These are phyloP conservation scores for Podospora bellae-mahoneyi DNA, from an alignment of 495 filamentous ascomycete species.

Conservation along the genomic window DNA sequence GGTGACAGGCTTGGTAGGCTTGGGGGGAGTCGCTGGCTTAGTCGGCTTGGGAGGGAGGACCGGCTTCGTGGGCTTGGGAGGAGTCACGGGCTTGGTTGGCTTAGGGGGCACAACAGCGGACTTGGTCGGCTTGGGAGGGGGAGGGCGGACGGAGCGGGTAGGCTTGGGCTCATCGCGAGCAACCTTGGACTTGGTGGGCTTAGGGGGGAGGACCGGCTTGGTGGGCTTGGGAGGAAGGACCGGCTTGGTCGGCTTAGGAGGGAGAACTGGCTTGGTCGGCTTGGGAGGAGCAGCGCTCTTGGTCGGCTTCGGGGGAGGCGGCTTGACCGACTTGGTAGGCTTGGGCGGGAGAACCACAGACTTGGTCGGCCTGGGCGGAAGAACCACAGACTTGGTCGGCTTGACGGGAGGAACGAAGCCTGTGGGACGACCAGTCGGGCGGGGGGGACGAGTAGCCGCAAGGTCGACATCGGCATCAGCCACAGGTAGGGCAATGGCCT, in stretches of 20 bases:
- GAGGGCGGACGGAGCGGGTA: not conserved
- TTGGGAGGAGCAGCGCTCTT: slow-evolving; percentile 4
- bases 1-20: not conserved
- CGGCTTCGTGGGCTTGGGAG: slow-evolving; percentile 5
- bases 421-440: slow-evolving; percentile 8
- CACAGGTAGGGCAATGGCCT: slow-evolving; percentile 15
- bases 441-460: slow-evolving; percentile 4
- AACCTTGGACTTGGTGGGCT: not conserved
- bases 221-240: slow-evolving; percentile 8
- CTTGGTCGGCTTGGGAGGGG: not conserved
- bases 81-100: not conserved
- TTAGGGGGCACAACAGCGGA: slow-evolving; percentile 2
- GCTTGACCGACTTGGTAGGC: slow-evolving; percentile 9
- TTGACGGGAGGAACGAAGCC: slow-evolving; percentile 2
- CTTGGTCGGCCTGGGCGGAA: not conserved
- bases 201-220: not conserved
- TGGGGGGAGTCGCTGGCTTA: not conserved
- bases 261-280: slow-evolving; percentile 8
- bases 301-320: slow-evolving; percentile 2
- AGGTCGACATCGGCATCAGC: slow-evolving; percentile 16
- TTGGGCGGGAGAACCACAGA: not conserved
- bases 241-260: slow-evolving; percentile 2
- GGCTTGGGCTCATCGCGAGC: slow-evolving; percentile 5
- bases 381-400: not conserved
- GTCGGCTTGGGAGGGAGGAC: slow-evolving; percentile 4